phyloP scores from a whole-genome alignment of 208 protist genomes.

The Herpetomonas tarakana region DNA sequence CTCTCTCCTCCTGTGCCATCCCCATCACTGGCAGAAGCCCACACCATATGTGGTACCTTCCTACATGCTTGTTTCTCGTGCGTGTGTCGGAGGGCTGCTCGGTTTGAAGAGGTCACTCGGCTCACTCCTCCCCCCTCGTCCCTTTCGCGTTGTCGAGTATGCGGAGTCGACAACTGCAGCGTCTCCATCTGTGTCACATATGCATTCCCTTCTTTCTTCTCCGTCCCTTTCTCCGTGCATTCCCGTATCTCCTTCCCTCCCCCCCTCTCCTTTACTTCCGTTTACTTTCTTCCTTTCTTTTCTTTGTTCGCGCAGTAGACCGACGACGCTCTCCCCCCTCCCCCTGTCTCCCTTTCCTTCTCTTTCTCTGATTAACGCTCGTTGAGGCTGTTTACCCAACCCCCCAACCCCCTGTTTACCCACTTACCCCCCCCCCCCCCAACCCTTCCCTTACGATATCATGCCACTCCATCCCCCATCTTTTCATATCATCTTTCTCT shows the following conservation, averaged over 20 bases:
- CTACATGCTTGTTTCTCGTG: no score
- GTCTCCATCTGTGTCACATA: not conserved
- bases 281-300: not conserved
- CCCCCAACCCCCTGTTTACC: no score
- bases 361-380: not conserved
- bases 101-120: no score
- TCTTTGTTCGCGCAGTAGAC: not conserved
- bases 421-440: no score
- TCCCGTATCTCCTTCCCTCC: not conserved
- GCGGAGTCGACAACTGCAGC: no score
- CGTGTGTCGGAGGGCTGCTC: no score
- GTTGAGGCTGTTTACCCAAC: no score
- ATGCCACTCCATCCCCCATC: not conserved
- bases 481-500: constrained; percentile 4
- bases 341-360: constrained; percentile 1
- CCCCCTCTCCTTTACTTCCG: constrained; percentile 2
- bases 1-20: no score
- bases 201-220: not conserved
- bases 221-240: not conserved
- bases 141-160: no score
- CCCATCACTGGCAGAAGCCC: no score
- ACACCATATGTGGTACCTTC: no score
- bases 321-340: not conserved
- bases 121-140: no score
- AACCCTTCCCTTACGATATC: not conserved